phyloP scores from a whole-genome alignment of 768 basidiomycete species.

The Auriscalpium vulgare region DNA sequence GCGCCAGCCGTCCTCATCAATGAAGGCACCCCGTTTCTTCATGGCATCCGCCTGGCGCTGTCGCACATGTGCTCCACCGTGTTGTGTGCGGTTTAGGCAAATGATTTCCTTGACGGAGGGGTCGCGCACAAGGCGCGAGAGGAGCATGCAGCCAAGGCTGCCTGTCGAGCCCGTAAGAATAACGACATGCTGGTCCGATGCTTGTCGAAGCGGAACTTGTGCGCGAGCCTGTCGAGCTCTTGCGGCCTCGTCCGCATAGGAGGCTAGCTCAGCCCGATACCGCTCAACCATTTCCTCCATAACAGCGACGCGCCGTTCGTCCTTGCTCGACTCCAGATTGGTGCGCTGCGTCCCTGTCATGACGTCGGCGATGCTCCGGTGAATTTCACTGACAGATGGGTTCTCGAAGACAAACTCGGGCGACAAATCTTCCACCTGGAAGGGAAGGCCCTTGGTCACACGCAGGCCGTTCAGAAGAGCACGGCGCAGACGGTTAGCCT shows the following conservation, averaged over 20 bases:
- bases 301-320: background rate
- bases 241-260: background rate
- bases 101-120: constrained; percentile 22
- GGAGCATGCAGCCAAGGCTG: constrained; percentile 28
- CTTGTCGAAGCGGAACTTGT: background rate
- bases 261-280: background rate
- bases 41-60: constrained; percentile 25
- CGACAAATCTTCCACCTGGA: background rate
- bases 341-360: background rate
- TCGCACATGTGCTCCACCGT: constrained; percentile 5
- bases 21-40: constrained; percentile 22
- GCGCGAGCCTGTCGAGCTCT: background rate
- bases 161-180: constrained; percentile 33
- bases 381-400: background rate
- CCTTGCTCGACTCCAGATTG: background rate
- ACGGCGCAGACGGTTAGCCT: constrained; percentile 28
- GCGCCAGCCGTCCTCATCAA: constrained; percentile 21
- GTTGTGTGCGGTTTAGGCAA: constrained; percentile 22
- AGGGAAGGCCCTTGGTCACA: background rate
- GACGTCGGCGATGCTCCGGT: background rate
- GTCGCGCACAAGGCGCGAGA: constrained; percentile 22
- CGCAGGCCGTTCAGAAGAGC: constrained; percentile 2
- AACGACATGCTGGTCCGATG: constrained; percentile 18
- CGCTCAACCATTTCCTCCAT: constrained; percentile 3
- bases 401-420: constrained; percentile 6